A percentile compares a stretch with the other conserved stretches of the same genome.
Evolutionary conservation across 164 flowering plant species (phyloP).

Genomic region (Buxus sempervirens): DNA sequence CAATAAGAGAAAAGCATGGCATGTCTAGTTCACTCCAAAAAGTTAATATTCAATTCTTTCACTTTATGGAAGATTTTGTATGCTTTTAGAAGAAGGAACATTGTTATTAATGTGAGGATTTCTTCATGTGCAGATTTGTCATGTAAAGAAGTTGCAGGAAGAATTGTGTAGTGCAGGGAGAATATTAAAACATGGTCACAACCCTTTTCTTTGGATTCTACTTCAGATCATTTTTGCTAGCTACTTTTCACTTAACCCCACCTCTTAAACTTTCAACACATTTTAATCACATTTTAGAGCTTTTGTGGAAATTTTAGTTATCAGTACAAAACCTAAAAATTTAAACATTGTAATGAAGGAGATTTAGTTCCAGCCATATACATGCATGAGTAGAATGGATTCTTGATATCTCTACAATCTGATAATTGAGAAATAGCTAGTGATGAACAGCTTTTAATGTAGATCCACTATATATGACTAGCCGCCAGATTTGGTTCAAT

Average conservation of each 20-base stretch:
- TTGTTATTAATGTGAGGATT: constrained; percentile 16
- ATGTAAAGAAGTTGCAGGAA: constrained; percentile 61
- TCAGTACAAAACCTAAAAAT: no score
- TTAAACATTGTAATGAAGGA: no score
- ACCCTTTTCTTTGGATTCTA: constrained; percentile 43
- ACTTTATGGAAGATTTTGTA: constrained; percentile 50
- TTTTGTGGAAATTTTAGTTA: not conserved
- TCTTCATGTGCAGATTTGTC: constrained; percentile 52
- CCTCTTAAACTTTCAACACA: no score
- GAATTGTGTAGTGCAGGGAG: constrained; percentile 52
- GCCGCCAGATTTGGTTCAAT: no score
- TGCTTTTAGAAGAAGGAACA: constrained; percentile 27
- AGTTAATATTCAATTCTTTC: constrained; percentile 62
- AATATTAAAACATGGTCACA: constrained; percentile 60
- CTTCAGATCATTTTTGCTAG: not conserved
- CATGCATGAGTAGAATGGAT: no score
- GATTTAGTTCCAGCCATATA: no score
- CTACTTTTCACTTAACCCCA: constrained; percentile 1
- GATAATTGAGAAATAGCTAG: no score
- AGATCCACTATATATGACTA: no score
- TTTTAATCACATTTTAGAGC: no score
- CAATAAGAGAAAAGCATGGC: constrained; percentile 23
- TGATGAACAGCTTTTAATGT: no score
- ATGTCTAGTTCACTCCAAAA: constrained; percentile 54
- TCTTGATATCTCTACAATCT: no score